These are phyloP conservation scores for Isoetes taiwanensis DNA, from an alignment of 75 land plant genomes.

Conservation along the genomic window DNA sequence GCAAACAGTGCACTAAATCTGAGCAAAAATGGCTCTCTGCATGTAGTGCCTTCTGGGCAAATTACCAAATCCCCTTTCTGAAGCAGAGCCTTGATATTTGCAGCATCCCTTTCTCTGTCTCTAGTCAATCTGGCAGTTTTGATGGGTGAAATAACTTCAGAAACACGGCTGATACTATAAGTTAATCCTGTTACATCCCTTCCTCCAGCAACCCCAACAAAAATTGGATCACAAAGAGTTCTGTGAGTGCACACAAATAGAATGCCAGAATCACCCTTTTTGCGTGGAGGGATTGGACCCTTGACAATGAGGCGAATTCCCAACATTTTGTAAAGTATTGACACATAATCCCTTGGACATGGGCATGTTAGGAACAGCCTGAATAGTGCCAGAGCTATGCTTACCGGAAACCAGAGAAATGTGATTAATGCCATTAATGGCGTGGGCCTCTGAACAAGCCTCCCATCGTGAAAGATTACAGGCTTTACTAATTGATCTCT, in stretches of 20 bases:
- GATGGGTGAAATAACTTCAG: slow-evolving; percentile 20
- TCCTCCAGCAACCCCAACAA: not conserved
- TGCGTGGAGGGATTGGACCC: slow-evolving; percentile 64
- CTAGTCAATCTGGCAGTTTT: slow-evolving; percentile 13
- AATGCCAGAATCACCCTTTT: slow-evolving; percentile 3
- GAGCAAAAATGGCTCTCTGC: slow-evolving; percentile 25
- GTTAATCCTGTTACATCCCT: slow-evolving; percentile 12
- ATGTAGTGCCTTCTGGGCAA: slow-evolving; percentile 26
- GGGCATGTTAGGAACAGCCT: slow-evolving; percentile 49
- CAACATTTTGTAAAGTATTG: slow-evolving; percentile 30
- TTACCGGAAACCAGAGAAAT: slow-evolving; percentile 74
- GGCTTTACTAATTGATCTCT: slow-evolving; percentile 45
- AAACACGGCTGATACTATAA: slow-evolving; percentile 12
- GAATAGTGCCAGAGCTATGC: slow-evolving; percentile 40
- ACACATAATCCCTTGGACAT: slow-evolving; percentile 35
- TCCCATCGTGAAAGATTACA: slow-evolving; percentile 78
- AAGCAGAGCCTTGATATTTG: slow-evolving; percentile 2
- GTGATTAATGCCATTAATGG: slow-evolving; percentile 48
- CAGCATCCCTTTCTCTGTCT: slow-evolving; percentile 10
- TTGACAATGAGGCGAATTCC: slow-evolving; percentile 65
- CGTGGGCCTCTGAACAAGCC: slow-evolving; percentile 69
- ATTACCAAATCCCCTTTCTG: slow-evolving; percentile 13
- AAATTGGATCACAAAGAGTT: slow-evolving; percentile 15
- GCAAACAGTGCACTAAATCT: slow-evolving; percentile 21
- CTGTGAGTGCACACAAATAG: slow-evolving; percentile 20